Conservation (phyloP, 2,329 filamentous ascomycete genomes). For the Ophiostoma fasciatum region DNA sequence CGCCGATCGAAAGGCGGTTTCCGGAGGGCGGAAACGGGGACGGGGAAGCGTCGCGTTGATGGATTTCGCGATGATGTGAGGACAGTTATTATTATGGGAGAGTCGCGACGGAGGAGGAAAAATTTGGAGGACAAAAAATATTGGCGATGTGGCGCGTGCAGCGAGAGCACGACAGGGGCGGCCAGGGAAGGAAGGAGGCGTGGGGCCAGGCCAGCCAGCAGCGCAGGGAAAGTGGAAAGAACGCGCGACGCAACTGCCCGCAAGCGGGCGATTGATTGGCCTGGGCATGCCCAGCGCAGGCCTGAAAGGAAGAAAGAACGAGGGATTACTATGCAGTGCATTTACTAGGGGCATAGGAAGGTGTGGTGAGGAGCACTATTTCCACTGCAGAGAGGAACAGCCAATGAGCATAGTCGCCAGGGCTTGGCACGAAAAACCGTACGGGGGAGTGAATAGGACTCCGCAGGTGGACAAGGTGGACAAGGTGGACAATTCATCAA, state of each 20-base stretch:
- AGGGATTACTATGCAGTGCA: too few relatives aligned
- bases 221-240: conserved; percentile 5
- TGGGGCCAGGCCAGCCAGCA: too few relatives aligned
- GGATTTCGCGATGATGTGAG: conserved; percentile 6
- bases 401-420: too few relatives aligned
- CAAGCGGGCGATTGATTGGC: not conserved
- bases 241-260: not conserved
- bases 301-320: too few relatives aligned
- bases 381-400: too few relatives aligned
- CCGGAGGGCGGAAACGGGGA: not conserved
- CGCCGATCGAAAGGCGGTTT: conserved; percentile 3
- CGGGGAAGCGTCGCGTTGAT: conserved; percentile 7
- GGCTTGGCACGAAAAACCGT: too few relatives aligned
- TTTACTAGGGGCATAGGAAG: too few relatives aligned
- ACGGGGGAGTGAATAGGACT: too few relatives aligned
- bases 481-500: too few relatives aligned
- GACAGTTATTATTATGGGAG: too few relatives aligned
- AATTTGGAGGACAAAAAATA: conserved; percentile 7
- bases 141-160: conserved; percentile 8
- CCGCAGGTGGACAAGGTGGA: too few relatives aligned
- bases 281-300: not conserved
- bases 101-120: conserved; percentile 6
- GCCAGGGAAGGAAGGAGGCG: conserved; percentile 4
- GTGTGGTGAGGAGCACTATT: too few relatives aligned
- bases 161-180: conserved; percentile 1